These are phyloP conservation scores for Sutorius eximius DNA, from an alignment of 1,284 basidiomycete genomes.

Conservation along the genomic window DNA sequence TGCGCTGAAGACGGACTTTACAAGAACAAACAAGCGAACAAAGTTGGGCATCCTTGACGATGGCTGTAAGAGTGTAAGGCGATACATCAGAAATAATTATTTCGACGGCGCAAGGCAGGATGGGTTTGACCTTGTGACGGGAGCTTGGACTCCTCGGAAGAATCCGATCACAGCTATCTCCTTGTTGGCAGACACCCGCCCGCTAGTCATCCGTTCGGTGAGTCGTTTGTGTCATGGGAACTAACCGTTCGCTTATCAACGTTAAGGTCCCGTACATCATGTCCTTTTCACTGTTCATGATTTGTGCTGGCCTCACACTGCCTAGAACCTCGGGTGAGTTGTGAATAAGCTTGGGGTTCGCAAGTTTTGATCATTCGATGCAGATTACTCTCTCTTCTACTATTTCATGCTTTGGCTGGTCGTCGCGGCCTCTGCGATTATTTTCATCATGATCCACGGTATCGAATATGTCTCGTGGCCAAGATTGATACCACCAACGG, in stretches of 20 bases:
- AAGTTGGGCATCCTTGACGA: slow-evolving; percentile 82
- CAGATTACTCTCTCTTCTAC: slow-evolving; percentile 78
- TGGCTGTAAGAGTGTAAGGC: slow-evolving; percentile 81
- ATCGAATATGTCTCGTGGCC: slow-evolving; percentile 94
- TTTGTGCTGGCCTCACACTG: slow-evolving; percentile 79
- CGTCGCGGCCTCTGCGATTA: slow-evolving; percentile 58
- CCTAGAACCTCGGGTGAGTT: slow-evolving; percentile 80
- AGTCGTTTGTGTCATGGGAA: slow-evolving; percentile 32
- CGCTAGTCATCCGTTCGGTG: slow-evolving; percentile 80
- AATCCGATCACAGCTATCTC: slow-evolving; percentile 64
- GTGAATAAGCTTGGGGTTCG: slow-evolving; percentile 9
- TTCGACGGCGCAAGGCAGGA: slow-evolving; percentile 94
- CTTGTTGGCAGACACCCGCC: slow-evolving; percentile 76
- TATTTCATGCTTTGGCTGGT: slow-evolving; percentile 81
- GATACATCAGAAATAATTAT: slow-evolving; percentile 97
- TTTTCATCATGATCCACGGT: slow-evolving; percentile 77
- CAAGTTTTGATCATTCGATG: slow-evolving; percentile 4
- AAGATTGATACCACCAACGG: slow-evolving; percentile 81
- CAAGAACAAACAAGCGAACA: slow-evolving; percentile 88
- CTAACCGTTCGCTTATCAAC: slow-evolving; percentile 10
- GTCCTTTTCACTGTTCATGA: slow-evolving; percentile 83
- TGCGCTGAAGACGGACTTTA: slow-evolving; percentile 97
- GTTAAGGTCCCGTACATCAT: slow-evolving; percentile 81
- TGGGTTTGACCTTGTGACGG: slow-evolving; percentile 92
- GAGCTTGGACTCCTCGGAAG: slow-evolving; percentile 81